Percentiles rank a stretch among this genome's conserved stretches.
Conservation (phyloP, 2,329 filamentous ascomycete species). For the Aspergillus fijiensis region DNA sequence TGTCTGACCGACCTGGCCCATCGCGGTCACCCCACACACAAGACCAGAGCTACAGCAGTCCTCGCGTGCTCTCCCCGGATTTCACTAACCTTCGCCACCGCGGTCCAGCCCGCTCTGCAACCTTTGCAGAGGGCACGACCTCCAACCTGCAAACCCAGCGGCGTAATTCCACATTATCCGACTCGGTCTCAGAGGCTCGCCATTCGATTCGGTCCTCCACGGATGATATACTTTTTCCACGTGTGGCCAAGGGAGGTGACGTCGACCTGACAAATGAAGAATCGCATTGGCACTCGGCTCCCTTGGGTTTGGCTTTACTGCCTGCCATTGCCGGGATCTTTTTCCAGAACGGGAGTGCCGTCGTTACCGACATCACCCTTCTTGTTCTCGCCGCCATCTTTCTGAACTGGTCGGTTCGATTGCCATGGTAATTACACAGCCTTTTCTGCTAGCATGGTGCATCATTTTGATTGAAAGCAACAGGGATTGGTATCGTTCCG, state of each 20-base stretch:
- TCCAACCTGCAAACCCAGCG: constrained; percentile 49
- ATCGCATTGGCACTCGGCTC: constrained; percentile 75
- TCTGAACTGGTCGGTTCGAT: constrained; percentile 85
- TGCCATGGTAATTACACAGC: constrained; percentile 69
- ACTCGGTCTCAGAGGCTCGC: constrained; percentile 68
- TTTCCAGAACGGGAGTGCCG: constrained; percentile 77
- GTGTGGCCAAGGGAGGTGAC: constrained; percentile 39
- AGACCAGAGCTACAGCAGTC: constrained; percentile 9
- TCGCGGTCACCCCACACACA: constrained; percentile 15
- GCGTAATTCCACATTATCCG: constrained; percentile 76
- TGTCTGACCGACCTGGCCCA: constrained; percentile 18
- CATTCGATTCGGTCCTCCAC: constrained; percentile 64
- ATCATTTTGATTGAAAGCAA: constrained; percentile 9
- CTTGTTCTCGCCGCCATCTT: constrained; percentile 79
- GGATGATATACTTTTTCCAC: constrained; percentile 66
- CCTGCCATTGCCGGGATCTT: constrained; percentile 82
- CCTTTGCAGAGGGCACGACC: constrained; percentile 34
- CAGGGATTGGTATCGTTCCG: constrained; percentile 73
- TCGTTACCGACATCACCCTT: constrained; percentile 83
- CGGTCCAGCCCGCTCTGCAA: constrained; percentile 36
- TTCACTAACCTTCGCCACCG: constrained; percentile 37
- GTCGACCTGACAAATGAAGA: constrained; percentile 50
- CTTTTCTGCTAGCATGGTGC: constrained; percentile 6
- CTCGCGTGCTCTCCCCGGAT: constrained; percentile 14
- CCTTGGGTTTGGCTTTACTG: constrained; percentile 77